Percentiles rank a stretch among this genome's conserved stretches.
Evolutionary conservation across 2,329 filamentous ascomycete species (phyloP).

Genomic region (Exserohilum rostratum): DNA sequence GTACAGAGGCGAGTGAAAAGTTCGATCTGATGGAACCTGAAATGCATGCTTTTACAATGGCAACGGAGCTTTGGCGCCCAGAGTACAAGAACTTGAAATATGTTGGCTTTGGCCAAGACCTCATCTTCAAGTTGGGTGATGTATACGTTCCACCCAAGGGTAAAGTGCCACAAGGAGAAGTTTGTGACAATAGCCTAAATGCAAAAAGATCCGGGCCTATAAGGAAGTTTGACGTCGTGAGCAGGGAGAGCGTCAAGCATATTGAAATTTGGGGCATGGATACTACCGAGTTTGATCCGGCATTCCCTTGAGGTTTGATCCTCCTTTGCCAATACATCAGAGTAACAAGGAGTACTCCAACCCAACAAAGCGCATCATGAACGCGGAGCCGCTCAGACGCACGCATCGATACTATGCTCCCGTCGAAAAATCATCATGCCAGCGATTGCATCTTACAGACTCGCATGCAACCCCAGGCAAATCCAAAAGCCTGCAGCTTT

Average conservation of each 20-base stretch:
- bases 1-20: slow-evolving; percentile 33
- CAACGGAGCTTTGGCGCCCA: slow-evolving; percentile 42
- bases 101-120: slow-evolving; percentile 47
- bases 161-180: slow-evolving; percentile 6
- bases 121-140: slow-evolving; percentile 48
- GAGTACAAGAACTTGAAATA: slow-evolving; percentile 47
- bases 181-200: slow-evolving; percentile 33
- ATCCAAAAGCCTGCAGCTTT: no score
- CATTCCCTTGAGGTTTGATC: slow-evolving; percentile 26
- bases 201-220: slow-evolving; percentile 36
- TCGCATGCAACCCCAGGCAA: neutral
- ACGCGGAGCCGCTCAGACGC: no score
- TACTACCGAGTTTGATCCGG: slow-evolving; percentile 38
- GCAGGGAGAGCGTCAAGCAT: slow-evolving; percentile 47
- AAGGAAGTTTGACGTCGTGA: slow-evolving; percentile 40
- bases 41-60: slow-evolving; percentile 40
- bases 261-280: slow-evolving; percentile 57
- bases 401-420: neutral
- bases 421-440: neutral
- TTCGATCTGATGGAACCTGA: slow-evolving; percentile 36
- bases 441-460: neutral
- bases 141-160: slow-evolving; percentile 33
- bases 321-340: neutral
- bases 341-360: neutral
- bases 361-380: neutral